Percentiles rank a stretch among this genome's conserved stretches.
Evolutionary conservation across 2,329 filamentous ascomycete species (phyloP).

Genomic region (Monosporascus sp.): DNA sequence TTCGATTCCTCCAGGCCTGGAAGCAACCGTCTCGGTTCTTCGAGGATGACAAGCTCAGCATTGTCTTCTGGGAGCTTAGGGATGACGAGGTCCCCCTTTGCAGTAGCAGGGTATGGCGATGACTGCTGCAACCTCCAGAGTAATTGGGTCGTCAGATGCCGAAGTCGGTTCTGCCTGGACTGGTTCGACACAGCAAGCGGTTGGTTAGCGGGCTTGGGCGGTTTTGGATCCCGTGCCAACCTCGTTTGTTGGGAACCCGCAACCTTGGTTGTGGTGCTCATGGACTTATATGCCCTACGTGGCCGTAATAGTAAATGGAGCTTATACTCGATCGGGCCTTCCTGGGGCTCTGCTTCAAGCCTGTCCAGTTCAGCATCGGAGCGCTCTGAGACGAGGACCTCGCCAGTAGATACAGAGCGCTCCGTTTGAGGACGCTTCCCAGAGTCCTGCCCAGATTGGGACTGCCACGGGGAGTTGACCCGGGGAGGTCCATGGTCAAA

Average conservation of each 20-base stretch:
- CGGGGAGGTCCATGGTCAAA: slow-evolving; percentile 83
- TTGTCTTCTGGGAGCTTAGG: slow-evolving; percentile 66
- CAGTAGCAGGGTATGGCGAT: slow-evolving; percentile 81
- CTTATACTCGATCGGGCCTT: slow-evolving; percentile 95
- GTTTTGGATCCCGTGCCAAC: slow-evolving; percentile 20
- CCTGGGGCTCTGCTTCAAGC: slow-evolving; percentile 84
- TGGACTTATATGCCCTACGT: slow-evolving; percentile 65
- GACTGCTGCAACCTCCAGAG: slow-evolving; percentile 95
- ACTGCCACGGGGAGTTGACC: slow-evolving; percentile 90
- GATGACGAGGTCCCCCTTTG: slow-evolving; percentile 67
- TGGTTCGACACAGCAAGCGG: slow-evolving; percentile 48
- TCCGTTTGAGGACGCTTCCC: slow-evolving; percentile 26
- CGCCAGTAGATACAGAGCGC: slow-evolving; percentile 30
- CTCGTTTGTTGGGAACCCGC: slow-evolving; percentile 27
- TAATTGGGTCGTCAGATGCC: slow-evolving; percentile 90
- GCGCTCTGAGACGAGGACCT: slow-evolving; percentile 17
- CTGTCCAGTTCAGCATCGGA: slow-evolving; percentile 47
- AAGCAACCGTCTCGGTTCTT: slow-evolving; percentile 53
- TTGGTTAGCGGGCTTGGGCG: slow-evolving; percentile 17
- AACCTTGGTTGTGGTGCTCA: slow-evolving; percentile 52
- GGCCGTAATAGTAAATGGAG: slow-evolving; percentile 80
- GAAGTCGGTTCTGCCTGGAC: slow-evolving; percentile 74
- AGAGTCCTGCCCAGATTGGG: slow-evolving; percentile 58
- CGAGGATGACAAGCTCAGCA: slow-evolving; percentile 39
- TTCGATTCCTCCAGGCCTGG: slow-evolving; percentile 88